Conservation (phyloP, 1,284 basidiomycete genomes). For the Ceratobasidium sp. region DNA sequence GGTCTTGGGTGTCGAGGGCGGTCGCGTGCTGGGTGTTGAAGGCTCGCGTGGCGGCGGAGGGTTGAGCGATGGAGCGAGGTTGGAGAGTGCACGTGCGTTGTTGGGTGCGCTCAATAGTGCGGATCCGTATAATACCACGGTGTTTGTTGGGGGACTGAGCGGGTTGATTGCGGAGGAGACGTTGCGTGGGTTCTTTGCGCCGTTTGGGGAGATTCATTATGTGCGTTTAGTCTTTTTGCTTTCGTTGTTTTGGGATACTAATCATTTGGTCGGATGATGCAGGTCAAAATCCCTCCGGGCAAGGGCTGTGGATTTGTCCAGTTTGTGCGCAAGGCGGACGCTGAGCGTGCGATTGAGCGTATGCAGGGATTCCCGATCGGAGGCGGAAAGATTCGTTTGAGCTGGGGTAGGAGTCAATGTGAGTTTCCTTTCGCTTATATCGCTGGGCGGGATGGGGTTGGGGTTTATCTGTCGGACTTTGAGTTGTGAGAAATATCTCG, state of each 20-base stretch:
- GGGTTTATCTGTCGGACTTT: background rate
- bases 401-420: constrained; percentile 94
- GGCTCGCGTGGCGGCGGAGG: background rate
- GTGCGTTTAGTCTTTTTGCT: constrained; percentile 55
- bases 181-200: constrained; percentile 83
- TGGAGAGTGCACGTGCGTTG: constrained; percentile 66
- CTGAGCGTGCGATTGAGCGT: constrained; percentile 90
- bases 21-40: background rate
- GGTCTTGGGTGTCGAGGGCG: constrained; percentile 2
- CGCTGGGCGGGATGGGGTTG: background rate
- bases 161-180: constrained; percentile 88
- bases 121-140: constrained; percentile 91
- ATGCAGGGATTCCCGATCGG: constrained; percentile 97
- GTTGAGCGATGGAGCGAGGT: constrained; percentile 25
- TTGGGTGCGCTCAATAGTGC: constrained; percentile 81
- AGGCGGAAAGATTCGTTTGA: constrained; percentile 86
- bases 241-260: background rate
- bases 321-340: constrained; percentile 89
- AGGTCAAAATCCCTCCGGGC: constrained; percentile 94
- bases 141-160: constrained; percentile 88
- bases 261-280: background rate
- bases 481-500: background rate
- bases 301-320: constrained; percentile 97
- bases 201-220: constrained; percentile 92
- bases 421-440: constrained; percentile 47